Evolutionary conservation across 139 green algal species (phyloP), one percentile per base, ranked within the genome.

Genomic region (Volvox reticuliferus): DNA sequence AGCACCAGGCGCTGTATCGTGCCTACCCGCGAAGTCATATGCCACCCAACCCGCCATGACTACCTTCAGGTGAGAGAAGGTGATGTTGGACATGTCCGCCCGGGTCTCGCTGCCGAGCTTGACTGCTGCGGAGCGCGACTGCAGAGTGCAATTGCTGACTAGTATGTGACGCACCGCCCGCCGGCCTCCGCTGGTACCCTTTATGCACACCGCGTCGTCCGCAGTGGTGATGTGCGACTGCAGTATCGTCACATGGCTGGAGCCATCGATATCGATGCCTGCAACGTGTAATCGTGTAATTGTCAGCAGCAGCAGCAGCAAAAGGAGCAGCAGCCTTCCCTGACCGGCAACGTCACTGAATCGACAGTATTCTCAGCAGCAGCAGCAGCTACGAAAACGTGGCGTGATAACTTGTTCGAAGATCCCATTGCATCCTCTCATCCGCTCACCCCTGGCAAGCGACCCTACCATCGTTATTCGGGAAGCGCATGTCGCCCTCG

Each of bases 121-220:
- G 79, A 93, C 78, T 0, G 92, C 92, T 0, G 92, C 84, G 26
- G 92, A 93, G 19, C 88, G 71, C 12, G 93, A 95, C 28, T 63
- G 33, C 69, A 95, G 89, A 2, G 50, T 88, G 79, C 89, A 93
- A 85, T 87, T 50, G 17, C 17, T 35, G 1, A 94, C 88, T 1
- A 35, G 16, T 76, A 91, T 61, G 24, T 77, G 32, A 0, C 24
- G 32, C 1, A 84, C 89, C 33, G 32, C 37, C 5, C 13, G 12
- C 12, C 44, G 14, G n/a, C 50, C 81, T 5, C 22, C 62, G 5
- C 44, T 32, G 21, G 88, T 93, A 30, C 90, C 91, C 75, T 95
- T 95, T 63, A 95, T 36, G 86, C 90, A 94, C 22, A 95, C 63
- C 50, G 92, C 93, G 33, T 95, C 92, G 79, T 95, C 93, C 17